Evolutionary conservation across 106 monocot species (phyloP).

Genomic region (Dendrobium officinale): DNA sequence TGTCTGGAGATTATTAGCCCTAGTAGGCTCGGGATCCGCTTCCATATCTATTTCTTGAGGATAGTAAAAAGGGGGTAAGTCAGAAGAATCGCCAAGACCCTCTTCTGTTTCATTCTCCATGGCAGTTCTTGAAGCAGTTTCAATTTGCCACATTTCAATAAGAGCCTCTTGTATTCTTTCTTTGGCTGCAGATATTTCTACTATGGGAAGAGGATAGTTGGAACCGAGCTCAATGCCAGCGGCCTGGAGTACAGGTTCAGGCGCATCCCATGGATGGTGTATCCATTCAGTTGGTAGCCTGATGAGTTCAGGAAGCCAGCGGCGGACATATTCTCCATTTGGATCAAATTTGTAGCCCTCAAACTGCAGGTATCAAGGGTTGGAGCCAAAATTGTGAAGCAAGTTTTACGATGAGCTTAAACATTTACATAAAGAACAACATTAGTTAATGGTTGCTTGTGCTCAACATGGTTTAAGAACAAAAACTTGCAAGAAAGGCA

Average conservation of each 20-base stretch:
- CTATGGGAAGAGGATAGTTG: conserved; percentile 87
- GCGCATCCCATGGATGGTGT: conserved; percentile 95
- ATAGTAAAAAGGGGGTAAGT: conserved; percentile 52
- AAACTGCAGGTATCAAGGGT: conserved; percentile 32
- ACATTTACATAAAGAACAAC: background rate
- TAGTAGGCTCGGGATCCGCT: conserved; percentile 35
- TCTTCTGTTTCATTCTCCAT: conserved; percentile 81
- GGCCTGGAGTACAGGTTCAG: conserved; percentile 75
- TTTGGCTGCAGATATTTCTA: conserved; percentile 70
- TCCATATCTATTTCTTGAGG: conserved; percentile 79
- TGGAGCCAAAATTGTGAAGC: background rate
- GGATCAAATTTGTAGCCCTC: conserved; percentile 96
- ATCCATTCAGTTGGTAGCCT: conserved; percentile 94
- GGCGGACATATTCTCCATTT: conserved; percentile 85
- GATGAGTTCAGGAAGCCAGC: conserved; percentile 91
- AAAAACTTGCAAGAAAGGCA: background rate
- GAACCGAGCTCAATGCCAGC: conserved; percentile 93
- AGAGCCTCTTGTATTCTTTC: conserved; percentile 65
- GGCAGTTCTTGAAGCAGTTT: conserved; percentile 71
- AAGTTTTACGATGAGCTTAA: background rate
- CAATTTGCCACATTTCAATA: conserved; percentile 78
- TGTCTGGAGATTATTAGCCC: conserved; percentile 14
- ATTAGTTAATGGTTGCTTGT: background rate
- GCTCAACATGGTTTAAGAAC: background rate
- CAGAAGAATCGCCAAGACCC: conserved; percentile 90